phyloP scores from a whole-genome alignment of 768 basidiomycete species.

The Lactifluus piperatus region DNA sequence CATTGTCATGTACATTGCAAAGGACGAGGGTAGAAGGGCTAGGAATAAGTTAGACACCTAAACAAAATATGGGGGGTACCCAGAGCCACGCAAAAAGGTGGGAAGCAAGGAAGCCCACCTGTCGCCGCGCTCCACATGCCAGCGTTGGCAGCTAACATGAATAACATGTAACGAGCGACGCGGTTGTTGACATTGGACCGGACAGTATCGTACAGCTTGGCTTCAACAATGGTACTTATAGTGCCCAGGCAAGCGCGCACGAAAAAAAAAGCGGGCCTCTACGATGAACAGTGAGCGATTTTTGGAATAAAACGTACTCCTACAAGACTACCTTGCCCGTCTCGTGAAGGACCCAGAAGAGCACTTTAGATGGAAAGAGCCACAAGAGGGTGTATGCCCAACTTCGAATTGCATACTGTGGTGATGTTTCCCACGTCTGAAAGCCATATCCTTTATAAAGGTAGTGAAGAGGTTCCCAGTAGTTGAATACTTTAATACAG shows the following conservation, averaged over 20 bases:
- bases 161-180: conserved; percentile 89
- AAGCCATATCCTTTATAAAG: conserved; percentile 80
- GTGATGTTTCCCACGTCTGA: conserved; percentile 97
- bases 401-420: conserved; percentile 83
- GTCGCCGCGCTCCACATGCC: conserved; percentile 94
- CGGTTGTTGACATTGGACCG: conserved; percentile 78
- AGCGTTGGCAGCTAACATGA: conserved; percentile 75
- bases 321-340: conserved; percentile 58
- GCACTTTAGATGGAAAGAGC: conserved; percentile 52
- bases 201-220: conserved; percentile 71
- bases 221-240: conserved; percentile 71
- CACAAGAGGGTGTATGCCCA: conserved; percentile 92
- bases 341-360: conserved; percentile 39
- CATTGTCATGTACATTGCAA: conserved; percentile 84
- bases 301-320: background rate
- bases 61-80: background rate
- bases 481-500: conserved; percentile 75
- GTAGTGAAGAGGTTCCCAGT: conserved; percentile 97
- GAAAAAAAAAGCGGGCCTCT: conserved; percentile 87
- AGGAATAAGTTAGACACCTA: conserved; percentile 11
- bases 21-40: conserved; percentile 95
- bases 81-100: background rate
- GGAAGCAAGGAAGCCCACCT: conserved; percentile 38
- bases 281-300: conserved; percentile 11
- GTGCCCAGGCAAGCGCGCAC: conserved; percentile 72